Evolutionary conservation across 2,329 filamentous ascomycete genomes (phyloP).

Genomic region (Dothideomycetes sp.): DNA sequence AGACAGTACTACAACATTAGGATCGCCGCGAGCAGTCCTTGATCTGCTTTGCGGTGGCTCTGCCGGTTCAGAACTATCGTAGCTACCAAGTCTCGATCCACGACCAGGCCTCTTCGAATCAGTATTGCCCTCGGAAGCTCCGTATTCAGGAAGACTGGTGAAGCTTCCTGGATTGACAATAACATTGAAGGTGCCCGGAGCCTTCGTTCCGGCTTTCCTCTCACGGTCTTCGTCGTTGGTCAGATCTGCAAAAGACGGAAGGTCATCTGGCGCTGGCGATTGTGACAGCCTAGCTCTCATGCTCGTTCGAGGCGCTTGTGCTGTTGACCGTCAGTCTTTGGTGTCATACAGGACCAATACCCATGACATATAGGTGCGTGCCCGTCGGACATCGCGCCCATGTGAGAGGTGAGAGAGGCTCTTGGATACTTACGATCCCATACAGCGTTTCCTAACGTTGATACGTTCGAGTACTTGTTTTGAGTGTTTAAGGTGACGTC

Average conservation of each 20-base stretch:
- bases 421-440: slow-evolving; percentile 49
- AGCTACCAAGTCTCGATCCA: not conserved
- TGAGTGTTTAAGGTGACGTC: slow-evolving; percentile 27
- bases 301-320: slow-evolving; percentile 7
- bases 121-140: slow-evolving; percentile 11
- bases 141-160: slow-evolving; percentile 42
- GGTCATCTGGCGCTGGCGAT: slow-evolving; percentile 31
- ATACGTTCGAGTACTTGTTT: slow-evolving; percentile 35
- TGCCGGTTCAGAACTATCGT: not conserved
- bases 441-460: slow-evolving; percentile 41
- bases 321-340: slow-evolving; percentile 3
- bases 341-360: not conserved
- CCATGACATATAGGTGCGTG: not conserved
- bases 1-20: slow-evolving; percentile 42
- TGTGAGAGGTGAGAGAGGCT: not conserved
- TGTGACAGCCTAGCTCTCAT: slow-evolving; percentile 5
- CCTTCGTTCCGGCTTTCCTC: slow-evolving; percentile 42
- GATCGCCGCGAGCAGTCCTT: slow-evolving; percentile 25
- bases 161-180: slow-evolving; percentile 48
- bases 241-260: slow-evolving; percentile 46
- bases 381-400: too few relatives aligned
- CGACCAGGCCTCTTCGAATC: not conserved
- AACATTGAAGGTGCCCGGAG: slow-evolving; percentile 48
- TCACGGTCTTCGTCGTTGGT: slow-evolving; percentile 51
- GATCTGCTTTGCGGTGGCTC: slow-evolving; percentile 18